A percentile compares a stretch with the other conserved stretches of the same genome.
These are phyloP conservation scores for Ustanciosporium gigantosporum DNA, from an alignment of 1,284 basidiomycete genomes.

Conservation along the genomic window DNA sequence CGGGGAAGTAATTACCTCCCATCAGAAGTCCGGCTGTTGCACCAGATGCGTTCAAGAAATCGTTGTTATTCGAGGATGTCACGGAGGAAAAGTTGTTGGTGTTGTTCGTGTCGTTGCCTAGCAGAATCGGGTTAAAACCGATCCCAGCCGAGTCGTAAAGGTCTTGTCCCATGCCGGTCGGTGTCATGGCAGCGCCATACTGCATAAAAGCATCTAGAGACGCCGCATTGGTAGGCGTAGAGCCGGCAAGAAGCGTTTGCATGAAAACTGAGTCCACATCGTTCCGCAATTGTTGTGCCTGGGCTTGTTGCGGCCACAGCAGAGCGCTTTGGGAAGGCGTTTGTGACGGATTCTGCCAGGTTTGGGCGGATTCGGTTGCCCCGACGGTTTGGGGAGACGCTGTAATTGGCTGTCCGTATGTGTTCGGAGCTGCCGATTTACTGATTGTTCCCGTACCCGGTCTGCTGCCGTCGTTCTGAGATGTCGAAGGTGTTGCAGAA, in stretches of 20 bases:
- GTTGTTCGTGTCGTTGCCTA: neutral
- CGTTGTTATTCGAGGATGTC: neutral
- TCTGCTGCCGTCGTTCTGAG: too few species aligned
- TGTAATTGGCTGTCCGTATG: neutral
- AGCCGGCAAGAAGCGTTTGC: slow-evolving; percentile 28
- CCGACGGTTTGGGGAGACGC: neutral
- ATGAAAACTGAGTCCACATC: slow-evolving; percentile 23
- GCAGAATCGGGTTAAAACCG: neutral
- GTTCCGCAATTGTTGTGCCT: slow-evolving; percentile 1
- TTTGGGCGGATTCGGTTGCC: too few species aligned
- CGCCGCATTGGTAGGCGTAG: neutral
- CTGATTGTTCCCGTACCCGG: too few species aligned
- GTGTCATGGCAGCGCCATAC: neutral
- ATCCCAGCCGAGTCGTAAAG: neutral
- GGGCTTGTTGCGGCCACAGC: neutral
- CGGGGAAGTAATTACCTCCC: neutral
- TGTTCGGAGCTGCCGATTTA: too few species aligned
- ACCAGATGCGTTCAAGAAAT: neutral
- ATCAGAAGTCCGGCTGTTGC: neutral
- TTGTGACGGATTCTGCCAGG: too few species aligned
- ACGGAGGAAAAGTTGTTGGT: neutral
- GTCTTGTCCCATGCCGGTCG: too few species aligned
- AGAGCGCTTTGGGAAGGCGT: too few species aligned
- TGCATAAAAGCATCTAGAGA: neutral
- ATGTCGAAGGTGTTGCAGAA: neutral